phyloP scores from a whole-genome alignment of 2,329 filamentous ascomycete species.

The Exophiala spinifera region DNA sequence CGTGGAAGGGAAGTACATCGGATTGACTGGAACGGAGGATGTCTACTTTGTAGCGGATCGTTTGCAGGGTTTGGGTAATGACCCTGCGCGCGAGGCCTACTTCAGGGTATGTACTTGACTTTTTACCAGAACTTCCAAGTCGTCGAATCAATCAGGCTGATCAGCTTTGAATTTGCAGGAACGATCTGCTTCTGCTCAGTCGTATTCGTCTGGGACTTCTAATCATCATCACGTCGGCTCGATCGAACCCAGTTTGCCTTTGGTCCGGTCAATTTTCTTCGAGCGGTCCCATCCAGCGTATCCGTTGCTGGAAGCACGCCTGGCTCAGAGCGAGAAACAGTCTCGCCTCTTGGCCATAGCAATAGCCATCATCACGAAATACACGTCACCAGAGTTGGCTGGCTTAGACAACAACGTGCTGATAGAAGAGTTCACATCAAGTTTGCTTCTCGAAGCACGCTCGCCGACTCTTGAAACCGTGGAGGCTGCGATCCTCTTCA shows the following conservation, averaged over 20 bases:
- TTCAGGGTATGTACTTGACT: conserved; percentile 4
- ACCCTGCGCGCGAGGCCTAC: conserved; percentile 17
- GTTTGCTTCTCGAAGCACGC: conserved; percentile 14
- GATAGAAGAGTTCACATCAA: conserved; percentile 10
- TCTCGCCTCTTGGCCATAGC: conserved; percentile 9
- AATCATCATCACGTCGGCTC: conserved; percentile 3
- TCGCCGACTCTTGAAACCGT: conserved; percentile 13
- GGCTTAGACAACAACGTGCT: conserved; percentile 19
- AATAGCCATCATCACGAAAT: conserved; percentile 17
- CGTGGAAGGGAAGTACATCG: conserved; percentile 15
- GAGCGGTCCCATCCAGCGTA: conserved; percentile 6
- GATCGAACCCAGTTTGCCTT: conserved; percentile 2
- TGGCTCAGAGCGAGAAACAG: conserved; percentile 8
- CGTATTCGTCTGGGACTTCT: conserved; percentile 3
- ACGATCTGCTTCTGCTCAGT: conserved; percentile 5
- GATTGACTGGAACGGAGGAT: conserved; percentile 17
- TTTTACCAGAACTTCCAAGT: not conserved
- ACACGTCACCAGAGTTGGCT: conserved; percentile 14
- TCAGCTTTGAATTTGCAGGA: not conserved
- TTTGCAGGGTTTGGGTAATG: conserved; percentile 12
- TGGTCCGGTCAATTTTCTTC: conserved; percentile 12
- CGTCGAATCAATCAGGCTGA: not conserved
- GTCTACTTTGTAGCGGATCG: conserved; percentile 17
- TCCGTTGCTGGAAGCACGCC: conserved; percentile 11
- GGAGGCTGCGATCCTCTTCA: conserved; percentile 15